phyloP scores from a whole-genome alignment of 192 early-diverging fungal species.

The Coemansia sp. region DNA sequence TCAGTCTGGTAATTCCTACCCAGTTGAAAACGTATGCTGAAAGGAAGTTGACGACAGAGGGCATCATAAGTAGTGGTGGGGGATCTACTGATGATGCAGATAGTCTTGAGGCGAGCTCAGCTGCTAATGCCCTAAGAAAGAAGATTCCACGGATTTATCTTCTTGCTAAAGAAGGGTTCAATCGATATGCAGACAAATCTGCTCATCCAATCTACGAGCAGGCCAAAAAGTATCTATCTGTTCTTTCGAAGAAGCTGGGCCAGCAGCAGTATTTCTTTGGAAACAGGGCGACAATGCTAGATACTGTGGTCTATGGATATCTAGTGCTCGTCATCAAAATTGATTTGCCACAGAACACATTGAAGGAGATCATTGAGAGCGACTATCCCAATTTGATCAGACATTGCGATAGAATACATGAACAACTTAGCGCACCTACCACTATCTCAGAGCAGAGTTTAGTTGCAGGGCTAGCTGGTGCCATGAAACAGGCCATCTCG shows the following conservation, averaged over 20 bases:
- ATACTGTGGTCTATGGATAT: constrained; percentile 81
- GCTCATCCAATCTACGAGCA: constrained; percentile 64
- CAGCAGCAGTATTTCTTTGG: constrained; percentile 83
- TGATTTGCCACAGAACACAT: constrained; percentile 60
- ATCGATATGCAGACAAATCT: constrained; percentile 48
- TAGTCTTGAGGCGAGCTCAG: not conserved
- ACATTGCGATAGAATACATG: constrained; percentile 39
- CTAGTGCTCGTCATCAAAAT: constrained; percentile 75
- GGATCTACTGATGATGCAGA: not conserved
- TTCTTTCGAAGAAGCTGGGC: constrained; percentile 71
- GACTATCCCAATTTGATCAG: constrained; percentile 32
- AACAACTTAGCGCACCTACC: constrained; percentile 19
- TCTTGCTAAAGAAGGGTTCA: constrained; percentile 47
- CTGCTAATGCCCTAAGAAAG: not conserved
- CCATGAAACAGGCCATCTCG: constrained; percentile 18
- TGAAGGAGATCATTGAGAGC: constrained; percentile 16
- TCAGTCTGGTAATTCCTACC: constrained; percentile 66
- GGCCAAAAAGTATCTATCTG: constrained; percentile 64
- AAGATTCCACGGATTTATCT: constrained; percentile 35
- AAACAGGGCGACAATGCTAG: constrained; percentile 69
- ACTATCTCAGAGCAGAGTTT: constrained; percentile 20
- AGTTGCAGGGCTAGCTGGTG: constrained; percentile 13
- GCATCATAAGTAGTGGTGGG: constrained; percentile 29
- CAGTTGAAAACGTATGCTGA: constrained; percentile 72
- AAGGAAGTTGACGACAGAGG: constrained; percentile 54